phyloP scores from a whole-genome alignment of 139 green algal species.

The Ettlia oleoabundans region DNA sequence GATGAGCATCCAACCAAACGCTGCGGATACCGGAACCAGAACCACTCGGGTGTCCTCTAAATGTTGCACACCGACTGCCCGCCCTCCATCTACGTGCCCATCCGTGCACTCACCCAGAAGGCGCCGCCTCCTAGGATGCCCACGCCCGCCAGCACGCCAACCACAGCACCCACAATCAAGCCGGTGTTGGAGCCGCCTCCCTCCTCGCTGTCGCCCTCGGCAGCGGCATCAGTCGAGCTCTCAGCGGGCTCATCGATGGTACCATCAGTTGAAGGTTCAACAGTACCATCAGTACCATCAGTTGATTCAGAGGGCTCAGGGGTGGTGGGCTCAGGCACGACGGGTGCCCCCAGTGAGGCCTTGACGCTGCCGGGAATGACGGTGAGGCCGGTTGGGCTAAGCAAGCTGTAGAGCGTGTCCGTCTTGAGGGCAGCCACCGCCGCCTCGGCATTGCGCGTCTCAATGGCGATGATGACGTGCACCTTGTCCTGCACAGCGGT shows the following conservation, averaged over 20 bases:
- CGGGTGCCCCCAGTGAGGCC: slow-evolving; percentile 20
- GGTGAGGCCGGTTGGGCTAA: slow-evolving; percentile 14
- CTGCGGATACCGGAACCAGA: too few relatives aligned
- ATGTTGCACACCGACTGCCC: too few relatives aligned
- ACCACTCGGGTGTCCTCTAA: too few relatives aligned
- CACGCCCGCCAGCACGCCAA: slow-evolving; percentile 5
- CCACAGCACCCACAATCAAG: slow-evolving; percentile 24
- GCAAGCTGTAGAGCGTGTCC: slow-evolving; percentile 31
- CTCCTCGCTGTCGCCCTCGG: background rate
- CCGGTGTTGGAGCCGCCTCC: slow-evolving; percentile 21
- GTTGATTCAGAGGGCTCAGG: background rate
- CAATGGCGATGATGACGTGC: slow-evolving; percentile 5
- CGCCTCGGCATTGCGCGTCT: slow-evolving; percentile 20
- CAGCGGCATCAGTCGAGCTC: too few relatives aligned
- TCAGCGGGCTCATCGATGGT: too few relatives aligned
- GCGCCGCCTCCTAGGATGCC: background rate
- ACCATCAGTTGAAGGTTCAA: too few relatives aligned
- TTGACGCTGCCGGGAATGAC: slow-evolving; percentile 21
- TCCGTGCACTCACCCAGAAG: slow-evolving; percentile 6
- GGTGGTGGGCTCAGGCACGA: background rate
- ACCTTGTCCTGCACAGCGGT: slow-evolving; percentile 16
- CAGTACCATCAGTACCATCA: too few relatives aligned
- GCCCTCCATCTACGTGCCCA: background rate
- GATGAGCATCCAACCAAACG: too few relatives aligned
- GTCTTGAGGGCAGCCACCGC: background rate